Evolutionary conservation across 2,329 filamentous ascomycete genomes (phyloP).

Genomic region (Pestalotiopsis sp.): DNA sequence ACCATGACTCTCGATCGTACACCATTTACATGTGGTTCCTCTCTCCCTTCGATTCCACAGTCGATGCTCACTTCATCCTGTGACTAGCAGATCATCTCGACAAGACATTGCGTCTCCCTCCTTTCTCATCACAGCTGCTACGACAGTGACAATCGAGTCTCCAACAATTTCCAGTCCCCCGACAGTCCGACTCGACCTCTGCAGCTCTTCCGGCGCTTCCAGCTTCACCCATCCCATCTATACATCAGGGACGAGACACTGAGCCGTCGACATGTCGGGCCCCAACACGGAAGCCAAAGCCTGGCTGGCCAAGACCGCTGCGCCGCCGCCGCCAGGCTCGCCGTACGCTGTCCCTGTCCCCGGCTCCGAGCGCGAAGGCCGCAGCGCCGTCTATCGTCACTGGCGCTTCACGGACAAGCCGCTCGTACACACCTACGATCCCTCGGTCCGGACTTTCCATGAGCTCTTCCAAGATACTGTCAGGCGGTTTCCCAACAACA

Average conservation of each 20-base stretch:
- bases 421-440: slow-evolving; percentile 71
- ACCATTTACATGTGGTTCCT: not conserved
- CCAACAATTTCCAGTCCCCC: not conserved
- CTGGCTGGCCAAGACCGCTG: slow-evolving; percentile 36
- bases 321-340: slow-evolving; percentile 44
- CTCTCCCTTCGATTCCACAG: not conserved
- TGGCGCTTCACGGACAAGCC: slow-evolving; percentile 73
- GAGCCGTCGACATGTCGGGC: slow-evolving; percentile 28
- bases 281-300: slow-evolving; percentile 36
- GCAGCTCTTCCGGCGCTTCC: not conserved
- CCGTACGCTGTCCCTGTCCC: slow-evolving; percentile 80
- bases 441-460: slow-evolving; percentile 70
- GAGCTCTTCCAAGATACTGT: slow-evolving; percentile 76
- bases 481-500: slow-evolving; percentile 62
- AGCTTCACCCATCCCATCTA: not conserved
- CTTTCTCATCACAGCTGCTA: not conserved
- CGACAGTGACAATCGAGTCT: not conserved
- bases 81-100: not conserved
- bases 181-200: not conserved
- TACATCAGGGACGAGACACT: not conserved
- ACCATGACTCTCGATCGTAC: slow-evolving; percentile 7
- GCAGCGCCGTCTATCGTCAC: slow-evolving; percentile 79
- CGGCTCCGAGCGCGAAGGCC: slow-evolving; percentile 70
- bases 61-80: not conserved
- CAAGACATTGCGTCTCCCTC: not conserved